These are phyloP conservation scores for Pyrenophora graminea DNA, from an alignment of 2,329 filamentous ascomycete species.

Conservation along the genomic window DNA sequence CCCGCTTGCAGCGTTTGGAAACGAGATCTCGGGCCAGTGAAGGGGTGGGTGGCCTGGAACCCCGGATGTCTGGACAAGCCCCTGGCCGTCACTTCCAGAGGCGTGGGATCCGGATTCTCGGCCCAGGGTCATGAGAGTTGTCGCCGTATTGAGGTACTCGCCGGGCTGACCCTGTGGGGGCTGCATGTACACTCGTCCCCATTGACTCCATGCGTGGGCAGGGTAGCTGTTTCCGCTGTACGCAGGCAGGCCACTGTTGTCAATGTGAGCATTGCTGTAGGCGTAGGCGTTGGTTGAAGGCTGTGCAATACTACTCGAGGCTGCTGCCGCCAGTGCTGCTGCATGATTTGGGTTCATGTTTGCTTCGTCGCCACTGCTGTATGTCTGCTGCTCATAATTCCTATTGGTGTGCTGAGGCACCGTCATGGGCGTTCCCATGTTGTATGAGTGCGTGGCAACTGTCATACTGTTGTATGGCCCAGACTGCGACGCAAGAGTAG, in stretches of 20 bases:
- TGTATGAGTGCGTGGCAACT: slow-evolving; percentile 30
- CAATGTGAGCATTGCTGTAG: slow-evolving; percentile 30
- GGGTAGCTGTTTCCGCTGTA: slow-evolving; percentile 8
- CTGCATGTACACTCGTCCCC: slow-evolving; percentile 41
- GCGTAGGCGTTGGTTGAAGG: slow-evolving; percentile 28
- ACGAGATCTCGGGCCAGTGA: slow-evolving; percentile 41
- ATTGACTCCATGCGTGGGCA: slow-evolving; percentile 44
- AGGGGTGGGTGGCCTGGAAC: slow-evolving; percentile 26
- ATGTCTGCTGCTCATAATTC: slow-evolving; percentile 35
- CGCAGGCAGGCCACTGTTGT: slow-evolving; percentile 11
- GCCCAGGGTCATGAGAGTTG: slow-evolving; percentile 46
- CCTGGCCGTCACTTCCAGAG: slow-evolving; percentile 23
- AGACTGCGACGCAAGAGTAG: slow-evolving; percentile 25
- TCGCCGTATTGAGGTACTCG: slow-evolving; percentile 47
- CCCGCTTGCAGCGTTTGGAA: slow-evolving; percentile 22
- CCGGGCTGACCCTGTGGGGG: slow-evolving; percentile 29
- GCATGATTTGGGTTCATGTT: slow-evolving; percentile 38
- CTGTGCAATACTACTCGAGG: slow-evolving; percentile 27
- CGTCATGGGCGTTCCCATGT: slow-evolving; percentile 26
- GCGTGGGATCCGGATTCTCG: slow-evolving; percentile 31
- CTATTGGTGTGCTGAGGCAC: slow-evolving; percentile 28
- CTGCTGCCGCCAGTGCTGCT: slow-evolving; percentile 33
- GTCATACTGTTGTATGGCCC: slow-evolving; percentile 28
- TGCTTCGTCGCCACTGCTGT: slow-evolving; percentile 30
- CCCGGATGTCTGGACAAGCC: slow-evolving; percentile 26